phyloP scores from a whole-genome alignment of 345 rosid species.

The Salix exigua region DNA sequence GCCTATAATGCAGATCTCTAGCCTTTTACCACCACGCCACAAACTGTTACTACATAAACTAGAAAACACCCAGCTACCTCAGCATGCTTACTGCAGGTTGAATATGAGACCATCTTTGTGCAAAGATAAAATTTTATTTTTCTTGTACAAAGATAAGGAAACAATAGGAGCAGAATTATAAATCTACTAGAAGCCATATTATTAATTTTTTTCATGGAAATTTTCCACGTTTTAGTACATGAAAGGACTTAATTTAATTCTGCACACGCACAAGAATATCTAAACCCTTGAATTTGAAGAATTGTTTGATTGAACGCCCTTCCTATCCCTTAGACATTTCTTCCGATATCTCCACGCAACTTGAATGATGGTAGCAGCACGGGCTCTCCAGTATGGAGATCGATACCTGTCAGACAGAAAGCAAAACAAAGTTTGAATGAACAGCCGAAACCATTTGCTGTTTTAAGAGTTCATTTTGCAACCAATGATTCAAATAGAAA shows the following conservation, averaged over 20 bases:
- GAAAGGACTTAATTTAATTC: neutral
- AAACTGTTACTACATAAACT: no score
- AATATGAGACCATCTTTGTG: neutral
- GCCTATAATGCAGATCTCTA: no score
- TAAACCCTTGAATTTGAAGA: neutral
- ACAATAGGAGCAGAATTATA: no score
- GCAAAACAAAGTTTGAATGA: neutral
- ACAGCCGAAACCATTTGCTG: neutral
- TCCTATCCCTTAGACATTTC: constrained; percentile 39
- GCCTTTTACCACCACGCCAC: no score
- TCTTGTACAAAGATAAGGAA: no score
- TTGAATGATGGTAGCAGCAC: constrained; percentile 61
- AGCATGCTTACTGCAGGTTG: neutral
- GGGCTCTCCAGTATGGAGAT: constrained; percentile 74
- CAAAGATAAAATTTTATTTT: neutral
- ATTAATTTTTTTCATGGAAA: neutral
- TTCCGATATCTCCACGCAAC: constrained; percentile 84
- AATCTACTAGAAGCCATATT: no score
- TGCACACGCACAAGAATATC: neutral
- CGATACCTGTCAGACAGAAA: constrained; percentile 45
- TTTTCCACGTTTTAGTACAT: neutral
- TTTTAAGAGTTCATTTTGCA: neutral
- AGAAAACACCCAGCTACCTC: neutral
- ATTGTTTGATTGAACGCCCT: constrained; percentile 18
- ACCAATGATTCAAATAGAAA: neutral